Conservation (phyloP, 2,329 filamentous ascomycete species). For the Colletotrichum noveboracense region DNA sequence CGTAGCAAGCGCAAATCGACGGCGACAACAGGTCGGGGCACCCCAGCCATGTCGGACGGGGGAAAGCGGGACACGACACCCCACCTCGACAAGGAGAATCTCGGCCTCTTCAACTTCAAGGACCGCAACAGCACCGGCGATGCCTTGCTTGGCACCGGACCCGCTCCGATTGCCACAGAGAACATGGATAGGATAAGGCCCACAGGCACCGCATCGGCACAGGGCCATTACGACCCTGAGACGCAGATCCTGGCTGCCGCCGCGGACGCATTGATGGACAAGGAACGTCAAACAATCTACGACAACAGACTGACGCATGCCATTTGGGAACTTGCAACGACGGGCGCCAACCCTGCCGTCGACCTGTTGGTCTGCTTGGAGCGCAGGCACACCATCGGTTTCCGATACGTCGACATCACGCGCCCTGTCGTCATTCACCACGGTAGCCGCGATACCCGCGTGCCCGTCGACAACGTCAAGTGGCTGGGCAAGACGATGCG, state of each 20-base stretch:
- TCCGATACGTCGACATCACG: slow-evolving; percentile 95
- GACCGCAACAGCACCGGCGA: slow-evolving; percentile 26
- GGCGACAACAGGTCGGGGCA: slow-evolving; percentile 42
- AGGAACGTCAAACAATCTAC: slow-evolving; percentile 76
- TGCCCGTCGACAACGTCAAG: slow-evolving; percentile 92
- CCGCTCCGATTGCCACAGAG: slow-evolving; percentile 41
- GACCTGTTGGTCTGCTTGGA: slow-evolving; percentile 94
- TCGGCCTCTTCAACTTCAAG: slow-evolving; percentile 31
- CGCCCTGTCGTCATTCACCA: slow-evolving; percentile 93
- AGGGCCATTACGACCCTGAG: slow-evolving; percentile 26
- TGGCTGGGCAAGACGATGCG: slow-evolving; percentile 97
- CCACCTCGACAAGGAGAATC: slow-evolving; percentile 57
- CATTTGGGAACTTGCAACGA: slow-evolving; percentile 93
- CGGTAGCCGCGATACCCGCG: slow-evolving; percentile 85
- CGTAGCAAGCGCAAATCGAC: slow-evolving; percentile 65
- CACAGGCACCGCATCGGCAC: slow-evolving; percentile 10
- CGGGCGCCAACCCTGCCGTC: slow-evolving; percentile 90
- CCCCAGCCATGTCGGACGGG: slow-evolving; percentile 24
- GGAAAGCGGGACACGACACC: slow-evolving; percentile 39
- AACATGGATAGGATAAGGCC: slow-evolving; percentile 54
- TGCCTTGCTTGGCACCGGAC: slow-evolving; percentile 17
- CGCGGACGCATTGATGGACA: slow-evolving; percentile 68
- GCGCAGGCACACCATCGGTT: slow-evolving; percentile 88
- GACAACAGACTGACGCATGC: slow-evolving; percentile 87
- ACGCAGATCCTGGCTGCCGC: slow-evolving; percentile 54